Base-by-base conservation (phyloP, 2,329 filamentous ascomycete species). In the Zymoseptoria passerinii region DNA sequence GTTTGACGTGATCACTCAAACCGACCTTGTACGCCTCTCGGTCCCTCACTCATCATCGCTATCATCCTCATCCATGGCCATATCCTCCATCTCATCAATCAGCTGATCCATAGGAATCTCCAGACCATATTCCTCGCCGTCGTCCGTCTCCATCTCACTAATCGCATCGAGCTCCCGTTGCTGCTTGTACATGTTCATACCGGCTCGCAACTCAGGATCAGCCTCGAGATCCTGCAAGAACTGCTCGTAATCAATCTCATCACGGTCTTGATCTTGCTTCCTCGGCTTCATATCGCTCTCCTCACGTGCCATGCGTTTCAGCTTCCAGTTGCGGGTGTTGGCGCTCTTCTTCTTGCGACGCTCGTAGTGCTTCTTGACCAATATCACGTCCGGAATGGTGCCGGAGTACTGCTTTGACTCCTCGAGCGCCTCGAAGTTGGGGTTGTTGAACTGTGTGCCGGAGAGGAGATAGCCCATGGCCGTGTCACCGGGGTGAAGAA, bases 211-310 rank as follows among this genome's bases (percentile, higher is more conserved):
- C 70, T 99, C 94, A 55, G 88, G 82, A 72, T 99, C 94, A 72
- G 97, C 92, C 76, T 99, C 95, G 9, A 99, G 90, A 73, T 99
- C 94, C 51, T 88, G 87, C 79, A 99, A 78, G 84, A 99, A 99
- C 83, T 92, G 84, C 78, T 99, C 94, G 76, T 95, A 99, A 75
- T 99, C 94, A 65, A 87, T 83, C 71, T 97, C 92, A 78, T 95
- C 85, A 63, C 86, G 85, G 60, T 92, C 89, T 71, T 92, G 88
- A 71, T 97, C 92, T 60, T 90, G 80, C 77, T 96, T 90, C 78
- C 89, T 87, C 40, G 90, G 89, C 63, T 92, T 77, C 73, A 95
- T 81, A 65, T 96, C 92, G 65, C 88, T 88, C 72, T 96, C 90
- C 63, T 97, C 92, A 76, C 85, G 88, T 65, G 82, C 82, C 89